phyloP scores from a whole-genome alignment of 371 early-diverging fungal species.

The Zopfochytrium polystomum region DNA sequence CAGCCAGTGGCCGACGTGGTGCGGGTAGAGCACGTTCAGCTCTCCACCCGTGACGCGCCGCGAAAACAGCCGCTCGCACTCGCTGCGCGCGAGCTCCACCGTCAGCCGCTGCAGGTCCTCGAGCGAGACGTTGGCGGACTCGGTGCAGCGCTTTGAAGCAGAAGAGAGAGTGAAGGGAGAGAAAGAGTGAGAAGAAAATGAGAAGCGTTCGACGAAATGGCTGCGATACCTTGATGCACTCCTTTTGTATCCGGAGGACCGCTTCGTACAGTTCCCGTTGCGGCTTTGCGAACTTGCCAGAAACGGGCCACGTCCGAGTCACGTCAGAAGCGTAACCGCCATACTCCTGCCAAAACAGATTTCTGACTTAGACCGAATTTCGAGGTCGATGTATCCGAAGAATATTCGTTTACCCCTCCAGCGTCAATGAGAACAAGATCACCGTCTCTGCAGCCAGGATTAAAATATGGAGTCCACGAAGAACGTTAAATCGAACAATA shows the following conservation, averaged over 20 bases:
- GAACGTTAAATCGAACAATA: no score
- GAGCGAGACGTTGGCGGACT: slow-evolving; percentile 62
- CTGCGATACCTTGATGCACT: slow-evolving; percentile 79
- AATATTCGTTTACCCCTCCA: slow-evolving; percentile 77
- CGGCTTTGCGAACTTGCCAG: slow-evolving; percentile 75
- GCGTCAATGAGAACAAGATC: slow-evolving; percentile 89
- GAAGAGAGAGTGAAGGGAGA: no score
- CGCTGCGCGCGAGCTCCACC: slow-evolving; percentile 34
- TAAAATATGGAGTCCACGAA: no score
- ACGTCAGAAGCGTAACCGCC: slow-evolving; percentile 88
- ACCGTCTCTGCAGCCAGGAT: slow-evolving; percentile 56
- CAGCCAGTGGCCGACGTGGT: slow-evolving; percentile 92
- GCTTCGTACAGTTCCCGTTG: slow-evolving; percentile 84
- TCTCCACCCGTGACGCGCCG: slow-evolving; percentile 25
- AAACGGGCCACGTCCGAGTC: slow-evolving; percentile 92
- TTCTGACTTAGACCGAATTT: neutral
- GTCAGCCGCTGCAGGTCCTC: slow-evolving; percentile 71
- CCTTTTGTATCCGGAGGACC: slow-evolving; percentile 79
- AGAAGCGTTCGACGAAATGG: no score
- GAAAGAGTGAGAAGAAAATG: no score
- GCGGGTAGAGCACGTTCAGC: slow-evolving; percentile 74
- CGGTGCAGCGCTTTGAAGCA: slow-evolving; percentile 70
- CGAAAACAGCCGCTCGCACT: slow-evolving; percentile 34
- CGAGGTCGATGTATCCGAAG: no score
- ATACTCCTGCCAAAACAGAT: slow-evolving; percentile 56